Base-by-base conservation (phyloP, 768 basidiomycete species). In the Paxillus involutus region DNA sequence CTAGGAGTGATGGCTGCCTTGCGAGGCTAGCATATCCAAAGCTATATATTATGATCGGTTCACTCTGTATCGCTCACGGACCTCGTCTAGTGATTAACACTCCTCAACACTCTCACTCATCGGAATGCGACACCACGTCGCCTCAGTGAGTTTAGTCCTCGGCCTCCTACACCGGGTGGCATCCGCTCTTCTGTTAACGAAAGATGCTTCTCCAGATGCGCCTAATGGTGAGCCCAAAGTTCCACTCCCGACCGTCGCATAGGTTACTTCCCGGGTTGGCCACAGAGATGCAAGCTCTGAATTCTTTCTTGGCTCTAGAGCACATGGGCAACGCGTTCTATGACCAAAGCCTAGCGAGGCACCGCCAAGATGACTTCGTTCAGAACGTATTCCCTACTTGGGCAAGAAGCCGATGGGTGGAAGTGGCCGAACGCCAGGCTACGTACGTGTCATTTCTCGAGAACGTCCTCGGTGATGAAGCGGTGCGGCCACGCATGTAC, bases 401-500 rank as follows among this genome's bases (percentile, higher is more conserved):
- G 73, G 79, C 80, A 44, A 74, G 79, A 47, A 76, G 69, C 2
- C 76, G 81, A 14, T 77, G 82, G 58, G 59, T 67, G 19, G 77
- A 88, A 64, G 81, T 88, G 50, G 66, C 68, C 19, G 67, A 73
- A 35, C 84, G 88, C 64, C 84, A 87, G 63, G 62, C 65, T 30
- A 67, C 69, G 11, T 87, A 89, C 68, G 82, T 84, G 55, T 62
- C 73, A 7, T 76, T 81, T 63, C 72, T 88, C 29, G 68, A 79
- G 8, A 61, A 53, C 8, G 74, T 74, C 0, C 68, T 86, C 32
- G 77, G 78, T 1, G 71, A 69, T 26, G 66, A 73, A 6, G 77
- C 80, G 9, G 73, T 79, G 12, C 51, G 77, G 61, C 71, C 81
- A 3, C 89, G 88, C 73, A 67, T 74, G n/a, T 89, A 89, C 67